A percentile compares a stretch with the other conserved stretches of the same genome.
phyloP scores from a whole-genome alignment of 495 filamentous ascomycete genomes.

The Lasiosphaeria miniovina region DNA sequence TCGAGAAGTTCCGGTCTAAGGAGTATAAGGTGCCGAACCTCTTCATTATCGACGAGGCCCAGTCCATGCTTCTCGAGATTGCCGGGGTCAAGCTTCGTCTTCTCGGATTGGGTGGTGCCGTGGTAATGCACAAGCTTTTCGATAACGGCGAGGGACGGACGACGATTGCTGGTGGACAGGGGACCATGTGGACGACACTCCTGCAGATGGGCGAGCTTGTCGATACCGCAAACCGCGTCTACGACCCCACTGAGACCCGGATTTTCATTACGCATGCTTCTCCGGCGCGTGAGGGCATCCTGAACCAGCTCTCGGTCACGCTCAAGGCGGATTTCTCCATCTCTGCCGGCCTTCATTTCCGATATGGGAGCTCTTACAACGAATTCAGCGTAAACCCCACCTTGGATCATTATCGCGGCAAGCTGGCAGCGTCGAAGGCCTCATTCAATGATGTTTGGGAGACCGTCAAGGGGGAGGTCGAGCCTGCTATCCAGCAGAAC shows the following conservation, averaged over 20 bases:
- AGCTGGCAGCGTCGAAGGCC: conserved; percentile 97
- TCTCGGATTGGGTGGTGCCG: conserved; percentile 89
- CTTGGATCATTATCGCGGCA: conserved; percentile 96
- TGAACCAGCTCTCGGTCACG: conserved; percentile 97
- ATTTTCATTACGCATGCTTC: conserved; percentile 97
- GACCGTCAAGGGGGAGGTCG: conserved; percentile 92
- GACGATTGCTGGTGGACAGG: conserved; percentile 96
- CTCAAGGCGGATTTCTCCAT: conserved; percentile 98
- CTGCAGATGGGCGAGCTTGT: conserved; percentile 98
- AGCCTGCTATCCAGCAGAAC: conserved; percentile 87
- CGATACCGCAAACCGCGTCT: conserved; percentile 96
- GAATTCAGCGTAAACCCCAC: conserved; percentile 99
- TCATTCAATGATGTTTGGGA: conserved; percentile 99
- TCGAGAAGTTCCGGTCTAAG: conserved; percentile 96
- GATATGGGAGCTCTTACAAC: conserved; percentile 99
- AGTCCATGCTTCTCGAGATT: conserved; percentile 87
- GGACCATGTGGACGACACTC: conserved; percentile 99
- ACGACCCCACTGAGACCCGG: conserved; percentile 97
- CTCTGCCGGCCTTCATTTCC: conserved; percentile 96
- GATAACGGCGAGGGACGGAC: conserved; percentile 98
- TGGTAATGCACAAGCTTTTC: conserved; percentile 99
- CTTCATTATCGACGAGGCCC: conserved; percentile 97
- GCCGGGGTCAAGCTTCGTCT: conserved; percentile 95
- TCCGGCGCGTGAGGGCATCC: conserved; percentile 90
- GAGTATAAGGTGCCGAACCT: conserved; percentile 98